A percentile compares a stretch with the other conserved stretches of the same genome.
Evolutionary conservation across 768 basidiomycete genomes (phyloP).

Genomic region (Boletus sp.): DNA sequence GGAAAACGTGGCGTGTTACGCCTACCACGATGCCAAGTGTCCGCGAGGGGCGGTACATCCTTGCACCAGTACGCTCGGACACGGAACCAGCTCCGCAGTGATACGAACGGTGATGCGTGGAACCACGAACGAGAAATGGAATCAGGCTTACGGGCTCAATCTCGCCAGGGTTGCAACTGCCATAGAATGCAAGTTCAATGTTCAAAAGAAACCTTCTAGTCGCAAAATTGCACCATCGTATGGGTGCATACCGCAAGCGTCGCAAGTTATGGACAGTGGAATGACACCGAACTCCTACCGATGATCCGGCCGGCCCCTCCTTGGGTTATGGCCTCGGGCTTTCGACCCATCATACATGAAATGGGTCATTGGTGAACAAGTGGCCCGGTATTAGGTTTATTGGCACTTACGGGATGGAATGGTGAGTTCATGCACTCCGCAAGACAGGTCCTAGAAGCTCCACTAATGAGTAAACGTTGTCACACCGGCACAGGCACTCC

Average conservation of each 20-base stretch:
- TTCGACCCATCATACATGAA: not conserved
- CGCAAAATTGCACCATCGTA: not conserved
- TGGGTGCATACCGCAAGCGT: not conserved
- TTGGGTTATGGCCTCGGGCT: not conserved
- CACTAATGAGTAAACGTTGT: not conserved
- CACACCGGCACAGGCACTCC: not conserved
- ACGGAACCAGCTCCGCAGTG: conserved; percentile 8
- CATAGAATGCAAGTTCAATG: conserved; percentile 11
- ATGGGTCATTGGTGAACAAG: not conserved
- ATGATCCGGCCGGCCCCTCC: conserved; percentile 24
- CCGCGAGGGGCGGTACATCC: conserved; percentile 4
- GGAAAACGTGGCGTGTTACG: conserved; percentile 9
- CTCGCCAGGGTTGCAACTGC: not conserved
- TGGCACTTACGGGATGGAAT: conserved; percentile 13
- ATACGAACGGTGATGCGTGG: not conserved
- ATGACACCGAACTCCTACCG: not conserved
- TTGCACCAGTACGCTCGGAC: not conserved
- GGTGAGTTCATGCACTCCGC: conserved; percentile 6
- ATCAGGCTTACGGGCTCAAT: not conserved
- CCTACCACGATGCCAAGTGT: not conserved
- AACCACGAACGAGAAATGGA: conserved; percentile 6
- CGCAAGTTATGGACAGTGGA: conserved; percentile 1
- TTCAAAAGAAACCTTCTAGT: not conserved
- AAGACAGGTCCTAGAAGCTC: conserved; percentile 1
- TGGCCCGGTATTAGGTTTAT: not conserved